Base-by-base conservation (phyloP, 2,329 filamentous ascomycete genomes). In the Ceratocystis ficicola region DNA sequence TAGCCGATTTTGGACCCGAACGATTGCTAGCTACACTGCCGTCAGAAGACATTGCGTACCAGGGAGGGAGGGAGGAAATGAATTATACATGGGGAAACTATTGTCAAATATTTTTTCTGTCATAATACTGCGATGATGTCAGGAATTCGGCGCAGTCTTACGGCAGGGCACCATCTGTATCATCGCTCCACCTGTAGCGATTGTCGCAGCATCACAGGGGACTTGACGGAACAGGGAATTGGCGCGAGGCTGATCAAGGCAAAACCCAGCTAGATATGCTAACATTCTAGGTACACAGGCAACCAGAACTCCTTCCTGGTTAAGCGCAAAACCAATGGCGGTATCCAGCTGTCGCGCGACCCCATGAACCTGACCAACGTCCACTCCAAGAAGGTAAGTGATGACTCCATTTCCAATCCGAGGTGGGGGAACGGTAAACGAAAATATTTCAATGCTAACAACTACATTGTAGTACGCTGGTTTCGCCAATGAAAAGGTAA, bases 301-400 rank as follows among this genome's bases (percentile, higher is more conserved):
- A 81, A 80, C 81, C 86, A 90, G 81, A 96, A 95, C 82, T 80
- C 90, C 76, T 96, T 82, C 85, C 87, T 96, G 77, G 89, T 93
- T 77, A 96, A 96, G 88, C 88, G 90, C 81, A 87, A 85, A 76
- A 79, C 80, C 73, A 82, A 82, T 74, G 91, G 89, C 75, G 88
- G 89, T 77, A 82, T 88, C 73, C 88, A 89, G 80, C 91, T 99
- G 84, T 97, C 93, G 73, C 88, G 89, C 73, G 93, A 97, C 77
- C 90, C 92, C 74, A 80, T 96, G 72, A 99, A 97, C 86, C 80
- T 97, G 79, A 83, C 80, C 77, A 97, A 96, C 87, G 82, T 87
- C 80, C 88, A 95, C 83, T 86, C 84, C 73, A 88, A 90, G 81
- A 97, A 95, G 87, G 90, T 94, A 79, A 70, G 76, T 67, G 72